These are phyloP conservation scores for Lepidium campestre DNA, from an alignment of 441 rosid species.

Conservation along the genomic window DNA sequence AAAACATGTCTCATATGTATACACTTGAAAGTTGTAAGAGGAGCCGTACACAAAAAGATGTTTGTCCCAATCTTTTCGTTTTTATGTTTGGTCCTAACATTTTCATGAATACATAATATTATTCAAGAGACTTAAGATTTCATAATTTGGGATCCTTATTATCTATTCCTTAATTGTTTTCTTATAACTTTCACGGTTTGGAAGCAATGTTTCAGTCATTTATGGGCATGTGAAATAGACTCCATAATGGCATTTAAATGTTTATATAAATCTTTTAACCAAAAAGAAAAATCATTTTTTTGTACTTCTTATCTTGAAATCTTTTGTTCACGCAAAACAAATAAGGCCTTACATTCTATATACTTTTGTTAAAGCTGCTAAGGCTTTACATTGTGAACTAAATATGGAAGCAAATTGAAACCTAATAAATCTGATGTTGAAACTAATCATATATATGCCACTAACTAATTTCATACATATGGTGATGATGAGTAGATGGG, in stretches of 20 bases:
- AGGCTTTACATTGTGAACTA: background rate
- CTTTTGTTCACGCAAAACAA: background rate
- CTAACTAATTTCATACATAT: background rate
- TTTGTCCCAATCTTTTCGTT: background rate
- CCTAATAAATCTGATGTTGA: background rate
- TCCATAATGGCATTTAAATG: background rate
- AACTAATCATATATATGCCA: background rate
- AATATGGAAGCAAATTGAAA: background rate
- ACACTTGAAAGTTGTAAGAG: background rate
- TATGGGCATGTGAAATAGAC: background rate
- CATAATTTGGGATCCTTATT: background rate
- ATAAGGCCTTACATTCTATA: background rate
- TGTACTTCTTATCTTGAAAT: background rate
- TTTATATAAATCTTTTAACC: background rate
- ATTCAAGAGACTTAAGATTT: background rate
- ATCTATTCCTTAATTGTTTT: background rate
- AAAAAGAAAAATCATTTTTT: too few species aligned
- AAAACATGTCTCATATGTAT: background rate
- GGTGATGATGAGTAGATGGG: constrained; percentile 40
- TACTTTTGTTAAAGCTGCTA: too few species aligned
- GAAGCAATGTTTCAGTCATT: background rate
- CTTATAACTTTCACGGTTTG: background rate
- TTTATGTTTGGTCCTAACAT: background rate
- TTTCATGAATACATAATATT: background rate
- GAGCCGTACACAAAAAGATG: background rate